Base-by-base conservation (phyloP, 306 rosid species). In the Biancaea sappan region DNA sequence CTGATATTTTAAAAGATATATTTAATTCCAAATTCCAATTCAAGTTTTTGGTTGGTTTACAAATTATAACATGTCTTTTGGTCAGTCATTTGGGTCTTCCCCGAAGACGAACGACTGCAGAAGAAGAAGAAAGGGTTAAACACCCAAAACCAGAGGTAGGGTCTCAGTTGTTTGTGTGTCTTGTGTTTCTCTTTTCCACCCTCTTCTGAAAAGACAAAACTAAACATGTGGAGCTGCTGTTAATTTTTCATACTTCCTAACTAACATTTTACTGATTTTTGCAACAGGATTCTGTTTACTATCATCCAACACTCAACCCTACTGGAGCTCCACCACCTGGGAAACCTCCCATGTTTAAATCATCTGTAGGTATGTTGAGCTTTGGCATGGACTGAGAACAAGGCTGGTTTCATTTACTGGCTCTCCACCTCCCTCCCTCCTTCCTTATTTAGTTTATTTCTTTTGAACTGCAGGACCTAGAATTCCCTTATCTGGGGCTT, bases 311-410 rank as follows among this genome's bases (percentile, higher is more conserved):
- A 12, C 76, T 95, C 79, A 95, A 95, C 73, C 99, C 99, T 63
- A 92, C 98, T 15, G 99, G 99, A 31, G 99, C 99, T 76, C 99
- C 99, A 29, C 99, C 99, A 18, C 99, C 99, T 29, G 99, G 99
- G 79, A 95, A 95, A 84, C 97, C 99, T 65, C 99, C 98, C 40
- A 92, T 95, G 98, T 95, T 83, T 84, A 89, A 90, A 79, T 95
- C 99, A 14, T 87, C 98, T 22, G 86, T 95, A 66, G 99, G 99
- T 88, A 15, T 50, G 86, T 75, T 68, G 57, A 71, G 26, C 78
- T 80, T 54, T 64, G 58, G 53, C 64, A 44, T 66, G 60, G 12
- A 75, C 80, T 5, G 16, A 19, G 19, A 24, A 63, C 81, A 46
- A 21, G 59, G 58, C 35, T 51, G 71, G 62, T n/a, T 31, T 59